Percentiles rank a stretch among this genome's conserved stretches.
phyloP scores from a whole-genome alignment of 202 grass and related monocot species.

The Panicum virgatum region DNA sequence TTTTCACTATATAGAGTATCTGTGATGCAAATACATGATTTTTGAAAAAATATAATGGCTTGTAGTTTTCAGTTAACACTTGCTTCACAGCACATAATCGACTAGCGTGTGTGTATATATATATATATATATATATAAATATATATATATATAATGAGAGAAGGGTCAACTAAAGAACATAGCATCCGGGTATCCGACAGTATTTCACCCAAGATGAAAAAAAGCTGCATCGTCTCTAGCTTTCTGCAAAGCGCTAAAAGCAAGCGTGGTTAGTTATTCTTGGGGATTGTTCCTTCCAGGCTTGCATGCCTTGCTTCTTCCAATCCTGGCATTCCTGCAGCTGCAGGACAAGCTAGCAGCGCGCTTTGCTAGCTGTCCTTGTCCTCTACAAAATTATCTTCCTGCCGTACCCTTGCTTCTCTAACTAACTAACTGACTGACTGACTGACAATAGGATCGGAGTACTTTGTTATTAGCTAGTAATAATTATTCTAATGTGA shows the following conservation, averaged over 20 bases:
- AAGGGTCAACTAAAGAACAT: constrained; percentile 4
- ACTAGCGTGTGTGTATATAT: too few relatives aligned
- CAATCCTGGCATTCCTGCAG: constrained; percentile 26
- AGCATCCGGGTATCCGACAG: constrained; percentile 45
- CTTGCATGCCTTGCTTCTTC: constrained; percentile 29
- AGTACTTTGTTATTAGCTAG: constrained; percentile 6
- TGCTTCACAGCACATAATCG: neutral
- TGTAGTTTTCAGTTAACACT: neutral
- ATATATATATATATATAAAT: too few relatives aligned
- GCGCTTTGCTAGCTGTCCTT: constrained; percentile 18
- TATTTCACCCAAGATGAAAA: constrained; percentile 49
- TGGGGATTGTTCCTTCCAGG: constrained; percentile 40
- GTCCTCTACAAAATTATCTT: constrained; percentile 27
- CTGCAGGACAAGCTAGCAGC: constrained; percentile 9
- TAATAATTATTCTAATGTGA: neutral
- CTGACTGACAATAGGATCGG: neutral
- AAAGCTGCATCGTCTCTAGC: constrained; percentile 29
- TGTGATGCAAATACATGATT: neutral
- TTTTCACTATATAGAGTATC: neutral
- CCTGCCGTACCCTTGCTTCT: neutral
- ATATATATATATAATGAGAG: neutral
- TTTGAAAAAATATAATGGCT: neutral
- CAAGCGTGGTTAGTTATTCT: constrained; percentile 64
- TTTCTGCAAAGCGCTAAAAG: constrained; percentile 56
- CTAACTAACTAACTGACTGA: neutral